Base-by-base conservation (phyloP, 2,329 filamentous ascomycete species). In the Xenoacremonium recifei region DNA sequence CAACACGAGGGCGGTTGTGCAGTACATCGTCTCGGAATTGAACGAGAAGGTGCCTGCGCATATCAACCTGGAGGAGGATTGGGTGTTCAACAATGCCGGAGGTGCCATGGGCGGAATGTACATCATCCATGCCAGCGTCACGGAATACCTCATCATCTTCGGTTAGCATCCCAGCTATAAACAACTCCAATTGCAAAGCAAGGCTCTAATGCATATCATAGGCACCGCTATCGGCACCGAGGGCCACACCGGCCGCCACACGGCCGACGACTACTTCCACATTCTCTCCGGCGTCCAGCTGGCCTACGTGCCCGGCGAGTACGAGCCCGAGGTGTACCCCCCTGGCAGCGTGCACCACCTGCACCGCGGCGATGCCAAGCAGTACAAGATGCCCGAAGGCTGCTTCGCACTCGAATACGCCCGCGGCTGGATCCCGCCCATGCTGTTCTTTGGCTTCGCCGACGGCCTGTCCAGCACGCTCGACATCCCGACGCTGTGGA, bases 81-180 rank as follows among this genome's bases (percentile, higher is more conserved):
- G 89, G 89, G 76, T 95, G 34, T 92, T 95, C 59, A 95, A 95
- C 75, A 95, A 95, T 60, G 89, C 89, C 38, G 89, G 89, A 39
- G 89, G 89, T 50, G 89, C 89, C 39, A 95, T 95, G 89, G 89
- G 89, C 42, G 87, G 79, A 59, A 93, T 95, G 89, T 90, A 89
- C 65, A 84, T 95, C 51, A 84, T 95, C 57, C 89, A 95, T 63
- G 87, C 89, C 45, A 91, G 85, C 86, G 66, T n/a, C n/a, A n/a
- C n/a, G n/a, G n/a, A n/a, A n/a, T n/a, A n/a, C n/a, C n/a, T n/a
- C n/a, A n/a, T n/a, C n/a, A n/a, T n/a, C n/a, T n/a, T n/a, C n/a
- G n/a, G n/a, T n/a, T n/a, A n/a, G n/a, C n/a, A n/a, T n/a, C n/a
- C n/a, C n/a, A n/a, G n/a, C n/a, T n/a, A n/a, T n/a, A n/a, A n/a